phyloP scores from a whole-genome alignment of 2,329 filamentous ascomycete genomes.

The Pseudogymnoascus sp. region DNA sequence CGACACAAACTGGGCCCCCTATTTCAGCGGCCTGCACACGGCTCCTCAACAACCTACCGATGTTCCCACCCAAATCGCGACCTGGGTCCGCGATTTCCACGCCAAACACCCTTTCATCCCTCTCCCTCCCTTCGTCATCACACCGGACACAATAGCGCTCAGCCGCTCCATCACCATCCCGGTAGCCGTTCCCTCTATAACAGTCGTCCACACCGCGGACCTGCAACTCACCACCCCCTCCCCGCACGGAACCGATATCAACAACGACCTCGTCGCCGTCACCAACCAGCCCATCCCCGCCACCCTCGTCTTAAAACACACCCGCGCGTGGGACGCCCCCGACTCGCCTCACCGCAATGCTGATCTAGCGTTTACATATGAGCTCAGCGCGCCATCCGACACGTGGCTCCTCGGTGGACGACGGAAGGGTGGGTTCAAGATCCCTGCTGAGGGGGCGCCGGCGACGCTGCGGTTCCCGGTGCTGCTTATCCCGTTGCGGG shows the following conservation, averaged over 20 bases:
- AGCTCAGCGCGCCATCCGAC: conserved; percentile 65
- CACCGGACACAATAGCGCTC: conserved; percentile 29
- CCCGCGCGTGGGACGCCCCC: conserved; percentile 52
- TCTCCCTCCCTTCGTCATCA: conserved; percentile 19
- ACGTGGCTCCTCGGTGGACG: conserved; percentile 81
- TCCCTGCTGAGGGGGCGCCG: conserved; percentile 44
- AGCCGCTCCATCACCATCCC: conserved; percentile 70
- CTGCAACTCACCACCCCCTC: conserved; percentile 40
- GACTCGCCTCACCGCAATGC: conserved; percentile 26
- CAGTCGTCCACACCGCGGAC: conserved; percentile 74
- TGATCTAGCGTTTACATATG: conserved; percentile 72
- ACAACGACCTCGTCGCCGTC: conserved; percentile 36
- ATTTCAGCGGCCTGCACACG: conserved; percentile 40
- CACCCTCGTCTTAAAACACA: conserved; percentile 55
- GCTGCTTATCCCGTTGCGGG: conserved; percentile 69
- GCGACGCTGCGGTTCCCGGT: conserved; percentile 52
- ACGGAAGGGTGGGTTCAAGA: conserved; percentile 68
- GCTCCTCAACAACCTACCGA: conserved; percentile 17
- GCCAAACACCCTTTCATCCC: conserved; percentile 18
- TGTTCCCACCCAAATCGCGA: conserved; percentile 19
- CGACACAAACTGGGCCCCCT: conserved; percentile 39
- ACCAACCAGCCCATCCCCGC: conserved; percentile 60
- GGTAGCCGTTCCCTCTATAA: conserved; percentile 78
- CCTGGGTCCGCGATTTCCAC: conserved; percentile 24
- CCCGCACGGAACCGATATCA: conserved; percentile 25